These are phyloP conservation scores for Phialophora expanda DNA, from an alignment of 2,329 filamentous ascomycete genomes.

Conservation along the genomic window DNA sequence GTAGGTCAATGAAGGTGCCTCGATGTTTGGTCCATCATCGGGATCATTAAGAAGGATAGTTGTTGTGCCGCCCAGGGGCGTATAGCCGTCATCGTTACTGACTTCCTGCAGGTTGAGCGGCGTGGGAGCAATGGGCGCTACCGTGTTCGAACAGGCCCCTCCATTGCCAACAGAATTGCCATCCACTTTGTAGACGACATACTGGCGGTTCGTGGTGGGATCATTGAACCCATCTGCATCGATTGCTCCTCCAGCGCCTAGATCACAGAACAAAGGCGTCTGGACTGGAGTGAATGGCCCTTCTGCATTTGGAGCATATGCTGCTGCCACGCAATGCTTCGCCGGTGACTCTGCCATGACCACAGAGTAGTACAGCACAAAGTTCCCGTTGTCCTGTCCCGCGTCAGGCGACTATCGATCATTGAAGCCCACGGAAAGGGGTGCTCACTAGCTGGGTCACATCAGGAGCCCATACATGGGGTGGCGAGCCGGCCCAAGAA, in stretches of 20 bases:
- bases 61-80: conserved; percentile 56
- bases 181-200: conserved; percentile 71
- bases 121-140: conserved; percentile 44
- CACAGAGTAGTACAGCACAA: conserved; percentile 63
- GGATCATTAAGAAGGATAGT: conserved; percentile 67
- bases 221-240: conserved; percentile 66
- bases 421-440: neutral
- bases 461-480: conserved; percentile 66
- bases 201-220: conserved; percentile 56
- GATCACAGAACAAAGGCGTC: conserved; percentile 59
- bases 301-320: conserved; percentile 53
- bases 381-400: conserved; percentile 45
- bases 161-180: conserved; percentile 61
- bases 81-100: conserved; percentile 54
- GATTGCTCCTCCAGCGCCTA: conserved; percentile 63
- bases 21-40: conserved; percentile 65
- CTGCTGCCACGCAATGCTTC: conserved; percentile 63
- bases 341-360: conserved; percentile 50
- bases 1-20: conserved; percentile 62
- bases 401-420: conserved; percentile 61
- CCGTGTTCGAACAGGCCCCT: conserved; percentile 55
- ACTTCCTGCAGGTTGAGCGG: conserved; percentile 51
- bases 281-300: conserved; percentile 61
- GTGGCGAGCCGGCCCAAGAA: conserved; percentile 53
- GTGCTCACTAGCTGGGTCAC: conserved; percentile 54